Evolutionary conservation across 164 flowering plant genomes (phyloP), one percentile per base, ranked within the genome.

Genomic region (Magnolia sinica): DNA sequence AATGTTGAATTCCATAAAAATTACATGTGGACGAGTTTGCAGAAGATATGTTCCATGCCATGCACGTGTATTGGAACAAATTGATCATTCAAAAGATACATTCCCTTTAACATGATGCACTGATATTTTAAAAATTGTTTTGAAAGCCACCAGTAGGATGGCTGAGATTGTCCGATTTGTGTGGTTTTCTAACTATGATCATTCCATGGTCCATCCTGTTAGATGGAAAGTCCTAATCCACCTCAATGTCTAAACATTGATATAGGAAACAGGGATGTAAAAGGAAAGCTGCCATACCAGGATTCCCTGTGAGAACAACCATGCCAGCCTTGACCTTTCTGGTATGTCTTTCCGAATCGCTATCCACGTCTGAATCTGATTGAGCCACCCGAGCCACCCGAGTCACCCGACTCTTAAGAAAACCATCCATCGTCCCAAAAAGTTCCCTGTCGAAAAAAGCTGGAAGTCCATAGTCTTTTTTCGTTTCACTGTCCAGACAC

Each of bases 401-500:
- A 14, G 75, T 85, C 64, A 76, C 85, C 73, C 65, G 84, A 1
- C 71, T 76, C 78, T 68, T 78, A 0, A 85, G 79, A 63, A 83
- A 63, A 27, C 65, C 70, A 70, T 80, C 83, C 64, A 89, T 79
- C 2, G 86, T 82, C 22, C 76, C 72, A 71, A 85, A 89, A 19
- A 91, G 72, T 64, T 87, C 90, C 16, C 51, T 45, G 22, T 89
- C 90, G 69, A 89, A 87, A 73, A 55, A 73, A 7, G 29, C 72
- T 0, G 92, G 91, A 64, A 91, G 86, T 59, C 85, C 88, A 50
- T 75, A 20, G 37, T 79, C 79, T 71, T 68, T 76, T 71, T 82
- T 86, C 73, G 73, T 81, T 37, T 84, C 86, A 64, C n/a, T 68
- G 18, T 73, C 84, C 78, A 91, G 37, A 49, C 78, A 52, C 90